Evolutionary conservation across 768 basidiomycete genomes (phyloP), one percentile per base, ranked within the genome.

Genomic region (Russula earlei): DNA sequence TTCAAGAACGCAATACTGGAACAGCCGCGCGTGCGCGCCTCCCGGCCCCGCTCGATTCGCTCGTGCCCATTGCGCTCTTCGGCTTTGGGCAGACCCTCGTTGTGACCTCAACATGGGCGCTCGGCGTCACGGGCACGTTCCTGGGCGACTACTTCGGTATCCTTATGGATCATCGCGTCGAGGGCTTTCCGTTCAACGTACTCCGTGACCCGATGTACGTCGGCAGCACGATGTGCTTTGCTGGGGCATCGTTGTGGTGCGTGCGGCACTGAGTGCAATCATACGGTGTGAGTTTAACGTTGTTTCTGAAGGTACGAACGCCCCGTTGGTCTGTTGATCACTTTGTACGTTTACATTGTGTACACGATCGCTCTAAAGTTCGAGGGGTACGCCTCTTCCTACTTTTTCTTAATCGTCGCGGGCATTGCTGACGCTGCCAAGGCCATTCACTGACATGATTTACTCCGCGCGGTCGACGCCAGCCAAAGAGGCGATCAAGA

Each of bases 121-220:
- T 99, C 5, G 95, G 95, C 2, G 72, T 97, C 64, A 97, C 95
- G 2, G 95, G 94, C 36, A 96, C 92, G 2, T 96, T 93, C 75
- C 75, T 91, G 44, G 87, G 73, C 1, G 87, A 87, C 66, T 90
- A 90, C 66, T 90, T 91, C 62, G 89, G 87, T 4, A 88, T 91
- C 57, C 70, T 89, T 60, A 92, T 87, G 91, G 83, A 91, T 65
- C 76, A 84, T 58, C 77, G 89, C 49, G 93, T 97, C n/a, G 86
- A 92, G 65, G 86, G 88, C 20, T 99, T 99, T 75, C 95, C 95
- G 0, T 99, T 97, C 77, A 95, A 95, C 67, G 78, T 96, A 45
- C 76, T 94, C 40, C 76, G 81, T 19, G 86, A 96, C 69, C 95
- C 95, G 0, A 99, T 99, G 95, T 98, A 99, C 67, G 87, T 92